These are phyloP conservation scores for Phytomonas sp. DNA, from an alignment of 208 protist genomes.

Conservation along the genomic window DNA sequence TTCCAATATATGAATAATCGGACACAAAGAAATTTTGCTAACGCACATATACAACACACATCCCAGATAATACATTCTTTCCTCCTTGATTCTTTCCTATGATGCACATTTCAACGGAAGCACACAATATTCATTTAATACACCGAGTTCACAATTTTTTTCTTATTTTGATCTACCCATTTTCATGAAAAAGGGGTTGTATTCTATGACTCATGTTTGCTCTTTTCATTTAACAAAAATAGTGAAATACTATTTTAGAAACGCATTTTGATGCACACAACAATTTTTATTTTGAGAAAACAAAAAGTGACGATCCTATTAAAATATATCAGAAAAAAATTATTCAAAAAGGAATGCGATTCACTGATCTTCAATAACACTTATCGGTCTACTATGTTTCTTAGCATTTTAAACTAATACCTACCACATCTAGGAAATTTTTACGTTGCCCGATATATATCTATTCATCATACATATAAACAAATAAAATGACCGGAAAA, in stretches of 20 bases:
- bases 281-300: background rate
- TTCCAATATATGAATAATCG: background rate
- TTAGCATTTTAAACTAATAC: background rate
- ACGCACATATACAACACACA: background rate
- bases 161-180: background rate
- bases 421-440: background rate
- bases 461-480: conserved; percentile 5
- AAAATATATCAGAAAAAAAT: background rate
- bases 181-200: background rate
- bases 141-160: background rate
- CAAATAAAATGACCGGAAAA: conserved; percentile 11
- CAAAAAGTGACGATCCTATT: background rate
- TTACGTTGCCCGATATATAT: conserved; percentile 2
- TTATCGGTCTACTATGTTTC: background rate
- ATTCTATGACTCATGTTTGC: background rate
- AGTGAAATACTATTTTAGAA: background rate
- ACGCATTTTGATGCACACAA: background rate
- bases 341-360: background rate
- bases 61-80: background rate
- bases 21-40: background rate
- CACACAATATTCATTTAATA: background rate
- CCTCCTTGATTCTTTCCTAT: background rate
- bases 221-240: background rate
- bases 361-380: background rate
- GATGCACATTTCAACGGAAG: background rate